Evolutionary conservation across 1,284 basidiomycete genomes (phyloP).

Genomic region (Tylopilus sp.): DNA sequence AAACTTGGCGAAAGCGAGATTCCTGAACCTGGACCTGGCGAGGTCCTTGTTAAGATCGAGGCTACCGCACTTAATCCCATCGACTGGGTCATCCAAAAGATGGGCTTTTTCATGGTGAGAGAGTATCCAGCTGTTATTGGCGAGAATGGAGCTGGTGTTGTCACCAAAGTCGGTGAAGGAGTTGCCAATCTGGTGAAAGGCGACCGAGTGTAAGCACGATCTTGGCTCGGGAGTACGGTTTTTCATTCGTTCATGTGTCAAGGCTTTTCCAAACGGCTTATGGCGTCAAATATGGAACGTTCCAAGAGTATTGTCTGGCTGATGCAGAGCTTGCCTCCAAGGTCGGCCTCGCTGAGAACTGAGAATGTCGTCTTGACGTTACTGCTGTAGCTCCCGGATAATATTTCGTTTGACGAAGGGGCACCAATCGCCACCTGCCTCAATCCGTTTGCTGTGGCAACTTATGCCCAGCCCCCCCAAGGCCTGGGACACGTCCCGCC

Average conservation of each 20-base stretch:
- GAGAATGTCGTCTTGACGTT: background rate
- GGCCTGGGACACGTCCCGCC: constrained; percentile 34
- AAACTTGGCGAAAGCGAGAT: constrained; percentile 12
- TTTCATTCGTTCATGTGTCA: background rate
- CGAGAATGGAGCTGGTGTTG: constrained; percentile 27
- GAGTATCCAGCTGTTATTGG: constrained; percentile 29
- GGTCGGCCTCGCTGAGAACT: constrained; percentile 32
- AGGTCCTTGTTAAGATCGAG: constrained; percentile 29
- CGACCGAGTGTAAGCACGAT: constrained; percentile 24
- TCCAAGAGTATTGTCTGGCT: constrained; percentile 57
- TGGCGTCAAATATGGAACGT: constrained; percentile 31
- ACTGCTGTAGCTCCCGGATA: constrained; percentile 45
- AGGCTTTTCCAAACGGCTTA: constrained; percentile 25
- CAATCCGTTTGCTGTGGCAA: constrained; percentile 40
- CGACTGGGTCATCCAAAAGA: constrained; percentile 18
- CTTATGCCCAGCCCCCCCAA: constrained; percentile 36
- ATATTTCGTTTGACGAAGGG: constrained; percentile 54
- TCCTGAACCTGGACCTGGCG: constrained; percentile 25
- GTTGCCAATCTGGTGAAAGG: constrained; percentile 27
- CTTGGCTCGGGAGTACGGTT: background rate
- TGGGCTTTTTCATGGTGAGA: constrained; percentile 8
- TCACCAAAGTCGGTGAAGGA: constrained; percentile 20
- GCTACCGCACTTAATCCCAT: constrained; percentile 27
- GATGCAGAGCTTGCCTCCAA: constrained; percentile 50
- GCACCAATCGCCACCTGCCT: constrained; percentile 45